Base-by-base conservation (phyloP, 2,329 filamentous ascomycete species). In the Nannizzia gypsea region DNA sequence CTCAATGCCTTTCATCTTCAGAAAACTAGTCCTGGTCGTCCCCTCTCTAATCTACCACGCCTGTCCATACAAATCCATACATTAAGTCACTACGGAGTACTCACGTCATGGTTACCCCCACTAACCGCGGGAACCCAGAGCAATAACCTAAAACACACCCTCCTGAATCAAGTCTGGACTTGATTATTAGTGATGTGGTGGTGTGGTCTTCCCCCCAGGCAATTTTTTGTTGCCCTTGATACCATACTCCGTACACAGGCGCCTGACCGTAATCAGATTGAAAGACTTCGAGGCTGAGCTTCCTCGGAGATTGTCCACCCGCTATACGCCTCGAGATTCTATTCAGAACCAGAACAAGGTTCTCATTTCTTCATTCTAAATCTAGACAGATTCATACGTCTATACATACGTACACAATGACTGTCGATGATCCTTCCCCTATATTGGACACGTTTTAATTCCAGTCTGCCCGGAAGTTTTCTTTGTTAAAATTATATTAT, bases 261-360 rank as follows among this genome's bases (percentile, higher is more conserved):
- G 15, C 44, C 44, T 15, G 44, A 13, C 6, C 5, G 54, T 56
- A 4, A 13, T 31, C 17, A 6, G 17, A 9, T 34, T 15, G 11
- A n/a, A 24, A 56, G 34, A 11, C 31, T 36, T 36, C 31, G 13
- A 11, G 31, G 6, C 38, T 56, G 31, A 20, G 6, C 11, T 22
- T 17, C n/a, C 31, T 56, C 54, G 54, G 54, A 56, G 54, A 56
- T 56, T 56, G 54, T 42, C 54, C 54, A 1, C 36, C 54, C 54
- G 34, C 6, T 56, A 56, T 40, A 42, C 31, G 2, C 31, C 26
- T 34, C 20, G 4, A 8, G 54, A 56, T 56, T 56, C 54, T 24
- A 56, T 56, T 56, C 54, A 56, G 34, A 56, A 56, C 54, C 54
- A 34, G 54, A 42, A 56, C 54, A 56, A 56, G 54, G 54, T 26